A percentile compares a stretch with the other conserved stretches of the same genome.
Evolutionary conservation across 768 basidiomycete genomes (phyloP).

Genomic region (Amanita phalloides): DNA sequence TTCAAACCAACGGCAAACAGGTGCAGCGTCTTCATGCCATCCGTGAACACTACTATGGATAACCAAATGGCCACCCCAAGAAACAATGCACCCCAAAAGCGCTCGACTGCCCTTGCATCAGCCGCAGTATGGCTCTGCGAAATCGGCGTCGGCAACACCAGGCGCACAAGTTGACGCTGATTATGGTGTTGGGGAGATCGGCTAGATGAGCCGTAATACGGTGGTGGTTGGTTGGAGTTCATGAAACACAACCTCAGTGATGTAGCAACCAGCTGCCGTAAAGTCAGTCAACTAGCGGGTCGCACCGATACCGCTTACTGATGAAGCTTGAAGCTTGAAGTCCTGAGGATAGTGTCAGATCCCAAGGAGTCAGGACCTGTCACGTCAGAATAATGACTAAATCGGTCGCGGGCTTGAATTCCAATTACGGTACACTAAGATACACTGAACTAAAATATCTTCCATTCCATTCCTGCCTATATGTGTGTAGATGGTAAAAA

Average conservation of each 20-base stretch:
- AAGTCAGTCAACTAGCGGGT: not conserved
- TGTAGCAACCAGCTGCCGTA: not conserved
- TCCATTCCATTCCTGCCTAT: slow-evolving; percentile 3
- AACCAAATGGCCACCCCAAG: slow-evolving; percentile 1
- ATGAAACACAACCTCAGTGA: not conserved
- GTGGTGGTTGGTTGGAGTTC: not conserved
- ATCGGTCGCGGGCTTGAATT: not conserved
- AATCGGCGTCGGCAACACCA: not conserved
- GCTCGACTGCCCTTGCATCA: not conserved
- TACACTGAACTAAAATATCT: not conserved
- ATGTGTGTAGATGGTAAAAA: not conserved
- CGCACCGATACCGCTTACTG: not conserved
- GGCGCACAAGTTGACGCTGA: not conserved
- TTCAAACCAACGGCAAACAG: not conserved
- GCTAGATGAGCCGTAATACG: not conserved
- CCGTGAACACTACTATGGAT: not conserved
- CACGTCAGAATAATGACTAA: slow-evolving; percentile 1
- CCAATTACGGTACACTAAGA: slow-evolving; percentile 5
- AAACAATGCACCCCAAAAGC: not conserved
- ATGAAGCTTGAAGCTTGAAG: not conserved
- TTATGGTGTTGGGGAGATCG: not conserved
- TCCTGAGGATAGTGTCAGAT: not conserved
- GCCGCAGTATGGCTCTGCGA: not conserved
- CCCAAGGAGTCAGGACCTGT: not conserved
- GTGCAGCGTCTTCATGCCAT: not conserved